phyloP scores from a whole-genome alignment of 2,329 filamentous ascomycete species.

The Aspergillus awamori region DNA sequence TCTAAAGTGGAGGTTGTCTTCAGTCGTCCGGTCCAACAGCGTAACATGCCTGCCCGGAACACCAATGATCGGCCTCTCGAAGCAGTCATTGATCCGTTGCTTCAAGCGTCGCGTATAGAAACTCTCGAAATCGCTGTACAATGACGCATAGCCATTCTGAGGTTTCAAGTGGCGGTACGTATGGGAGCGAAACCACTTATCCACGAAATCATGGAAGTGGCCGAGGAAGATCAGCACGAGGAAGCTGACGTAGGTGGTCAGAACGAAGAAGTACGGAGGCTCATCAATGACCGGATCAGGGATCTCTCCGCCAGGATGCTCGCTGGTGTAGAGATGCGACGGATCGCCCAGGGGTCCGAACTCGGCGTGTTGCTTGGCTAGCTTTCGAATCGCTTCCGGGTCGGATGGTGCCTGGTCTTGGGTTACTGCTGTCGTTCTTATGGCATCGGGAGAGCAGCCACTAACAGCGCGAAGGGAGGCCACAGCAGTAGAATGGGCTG shows the following conservation, averaged over 20 bases:
- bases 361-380: conserved; percentile 77
- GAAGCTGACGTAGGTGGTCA: conserved; percentile 96
- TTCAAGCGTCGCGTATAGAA: conserved; percentile 92
- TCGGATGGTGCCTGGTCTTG: not conserved
- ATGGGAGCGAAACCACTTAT: conserved; percentile 81
- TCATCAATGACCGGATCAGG: conserved; percentile 83
- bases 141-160: conserved; percentile 82
- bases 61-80: conserved; percentile 83
- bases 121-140: conserved; percentile 96
- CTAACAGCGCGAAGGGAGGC: conserved; percentile 23
- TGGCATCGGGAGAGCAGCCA: conserved; percentile 14
- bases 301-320: conserved; percentile 75
- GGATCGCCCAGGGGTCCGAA: conserved; percentile 80
- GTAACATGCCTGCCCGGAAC: conserved; percentile 91
- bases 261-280: conserved; percentile 87
- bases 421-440: not conserved
- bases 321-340: conserved; percentile 81
- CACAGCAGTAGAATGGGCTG: conserved; percentile 14
- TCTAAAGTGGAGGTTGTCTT: conserved; percentile 84
- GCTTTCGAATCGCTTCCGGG: conserved; percentile 70
- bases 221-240: conserved; percentile 89
- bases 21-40: conserved; percentile 80
- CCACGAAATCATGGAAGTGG: conserved; percentile 91
- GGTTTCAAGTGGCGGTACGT: conserved; percentile 79
- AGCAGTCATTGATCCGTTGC: conserved; percentile 91